These are phyloP conservation scores for Tetrahymena elliotti DNA, from an alignment of 73 alveolate species.

Conservation along the genomic window DNA sequence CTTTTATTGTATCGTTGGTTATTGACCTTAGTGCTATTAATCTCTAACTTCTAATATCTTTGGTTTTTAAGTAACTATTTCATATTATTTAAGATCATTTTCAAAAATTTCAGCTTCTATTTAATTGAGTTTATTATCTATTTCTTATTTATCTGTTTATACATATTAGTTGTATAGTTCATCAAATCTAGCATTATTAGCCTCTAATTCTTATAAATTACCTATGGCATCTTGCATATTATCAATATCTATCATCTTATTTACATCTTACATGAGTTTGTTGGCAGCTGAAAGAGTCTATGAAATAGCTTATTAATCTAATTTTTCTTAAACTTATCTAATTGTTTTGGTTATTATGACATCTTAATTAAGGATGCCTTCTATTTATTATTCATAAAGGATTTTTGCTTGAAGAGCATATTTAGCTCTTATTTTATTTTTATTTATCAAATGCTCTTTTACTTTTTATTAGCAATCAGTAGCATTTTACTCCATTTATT, in stretches of 20 bases:
- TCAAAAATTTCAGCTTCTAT: background rate
- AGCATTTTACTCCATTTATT: background rate
- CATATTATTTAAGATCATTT: background rate
- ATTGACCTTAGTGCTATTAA: too few relatives aligned
- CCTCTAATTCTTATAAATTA: background rate
- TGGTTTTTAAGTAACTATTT: background rate
- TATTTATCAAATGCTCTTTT: background rate
- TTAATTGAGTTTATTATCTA: background rate
- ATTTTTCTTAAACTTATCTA: background rate
- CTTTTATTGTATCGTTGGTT: background rate
- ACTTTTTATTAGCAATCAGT: background rate
- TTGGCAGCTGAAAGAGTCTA: background rate
- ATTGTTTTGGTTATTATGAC: background rate
- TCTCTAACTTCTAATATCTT: background rate
- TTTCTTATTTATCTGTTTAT: background rate
- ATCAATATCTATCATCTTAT: background rate
- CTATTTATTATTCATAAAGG: background rate
- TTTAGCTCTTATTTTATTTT: background rate
- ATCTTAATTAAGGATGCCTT: background rate
- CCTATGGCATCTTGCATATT: background rate
- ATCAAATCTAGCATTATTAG: background rate
- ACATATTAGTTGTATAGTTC: background rate
- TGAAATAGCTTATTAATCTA: background rate
- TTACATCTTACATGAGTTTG: background rate
- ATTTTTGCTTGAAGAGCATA: background rate